These are phyloP conservation scores for Phycomyces nitens DNA, from an alignment of 192 early-diverging fungal species.

Conservation along the genomic window DNA sequence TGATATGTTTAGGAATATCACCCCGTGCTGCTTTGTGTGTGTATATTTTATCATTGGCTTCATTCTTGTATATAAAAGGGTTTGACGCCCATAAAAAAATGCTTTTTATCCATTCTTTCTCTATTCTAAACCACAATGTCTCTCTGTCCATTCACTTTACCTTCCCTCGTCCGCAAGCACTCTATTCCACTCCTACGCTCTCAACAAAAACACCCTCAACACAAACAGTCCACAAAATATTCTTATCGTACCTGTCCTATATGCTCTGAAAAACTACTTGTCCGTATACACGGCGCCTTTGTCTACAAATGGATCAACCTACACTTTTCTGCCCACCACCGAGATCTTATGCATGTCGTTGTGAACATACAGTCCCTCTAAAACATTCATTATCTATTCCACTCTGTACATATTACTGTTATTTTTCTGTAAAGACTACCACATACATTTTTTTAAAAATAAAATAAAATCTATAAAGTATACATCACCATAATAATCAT, in stretches of 20 bases:
- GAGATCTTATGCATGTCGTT: conserved; percentile 23
- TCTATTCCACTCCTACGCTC: not conserved
- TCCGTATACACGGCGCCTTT: conserved; percentile 25
- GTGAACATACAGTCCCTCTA: conserved; percentile 17
- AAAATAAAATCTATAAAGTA: too few relatives aligned
- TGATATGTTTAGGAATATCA: too few relatives aligned
- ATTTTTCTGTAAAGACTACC: too few relatives aligned
- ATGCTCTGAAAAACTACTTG: conserved; percentile 20
- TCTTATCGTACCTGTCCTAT: conserved; percentile 27
- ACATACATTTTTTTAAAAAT: too few relatives aligned
- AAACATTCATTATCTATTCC: too few relatives aligned
- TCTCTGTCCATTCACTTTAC: not conserved
- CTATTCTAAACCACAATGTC: not conserved
- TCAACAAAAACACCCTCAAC: not conserved
- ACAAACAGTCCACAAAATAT: conserved; percentile 1
- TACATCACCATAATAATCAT: too few relatives aligned
- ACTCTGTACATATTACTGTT: too few relatives aligned
- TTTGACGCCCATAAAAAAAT: too few relatives aligned
- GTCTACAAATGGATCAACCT: conserved; percentile 27
- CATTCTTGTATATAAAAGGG: too few relatives aligned
- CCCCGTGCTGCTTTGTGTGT: too few relatives aligned
- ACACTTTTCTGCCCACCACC: conserved; percentile 22
- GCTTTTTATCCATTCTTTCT: too few relatives aligned
- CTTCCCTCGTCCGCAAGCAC: not conserved
- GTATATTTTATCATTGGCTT: too few relatives aligned